Evolutionary conservation across 805 yeast species (phyloP).

Genomic region (Candida loeiensis): DNA sequence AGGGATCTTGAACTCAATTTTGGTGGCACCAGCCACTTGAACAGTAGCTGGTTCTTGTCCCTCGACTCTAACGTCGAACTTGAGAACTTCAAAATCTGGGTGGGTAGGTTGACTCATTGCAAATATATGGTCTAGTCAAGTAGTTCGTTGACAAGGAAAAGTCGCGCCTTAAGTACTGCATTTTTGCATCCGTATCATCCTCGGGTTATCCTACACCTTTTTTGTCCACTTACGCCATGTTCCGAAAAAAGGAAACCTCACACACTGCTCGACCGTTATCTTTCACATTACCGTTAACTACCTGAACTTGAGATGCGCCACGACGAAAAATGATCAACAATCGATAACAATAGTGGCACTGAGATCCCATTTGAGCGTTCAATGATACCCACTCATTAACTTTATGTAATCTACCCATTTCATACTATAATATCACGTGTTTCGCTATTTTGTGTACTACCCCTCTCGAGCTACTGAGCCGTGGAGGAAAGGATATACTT

Average conservation of each 20-base stretch:
- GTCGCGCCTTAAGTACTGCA: conserved; percentile 5
- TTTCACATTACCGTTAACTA: no score
- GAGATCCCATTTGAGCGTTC: no score
- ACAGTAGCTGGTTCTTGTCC: conserved; percentile 24
- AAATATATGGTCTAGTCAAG: background rate
- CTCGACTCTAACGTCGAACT: conserved; percentile 28
- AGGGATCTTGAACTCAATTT: conserved; percentile 30
- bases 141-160: no score
- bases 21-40: conserved; percentile 22
- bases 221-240: background rate
- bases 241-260: conserved; percentile 2
- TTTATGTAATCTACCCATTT: background rate
- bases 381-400: background rate
- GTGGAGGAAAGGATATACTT: conserved; percentile 4
- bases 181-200: conserved; percentile 4
- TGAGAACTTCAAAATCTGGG: conserved; percentile 32
- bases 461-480: background rate
- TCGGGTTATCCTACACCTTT: conserved; percentile 1
- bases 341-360: no score
- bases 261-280: no score
- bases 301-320: no score
- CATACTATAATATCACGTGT: background rate
- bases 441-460: background rate
- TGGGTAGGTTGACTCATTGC: conserved; percentile 14
- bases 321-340: no score